Percentiles rank a stretch among this genome's conserved stretches.
These are phyloP conservation scores for Talaromyces pinophilus DNA, from an alignment of 2,329 filamentous ascomycete genomes.

Conservation along the genomic window DNA sequence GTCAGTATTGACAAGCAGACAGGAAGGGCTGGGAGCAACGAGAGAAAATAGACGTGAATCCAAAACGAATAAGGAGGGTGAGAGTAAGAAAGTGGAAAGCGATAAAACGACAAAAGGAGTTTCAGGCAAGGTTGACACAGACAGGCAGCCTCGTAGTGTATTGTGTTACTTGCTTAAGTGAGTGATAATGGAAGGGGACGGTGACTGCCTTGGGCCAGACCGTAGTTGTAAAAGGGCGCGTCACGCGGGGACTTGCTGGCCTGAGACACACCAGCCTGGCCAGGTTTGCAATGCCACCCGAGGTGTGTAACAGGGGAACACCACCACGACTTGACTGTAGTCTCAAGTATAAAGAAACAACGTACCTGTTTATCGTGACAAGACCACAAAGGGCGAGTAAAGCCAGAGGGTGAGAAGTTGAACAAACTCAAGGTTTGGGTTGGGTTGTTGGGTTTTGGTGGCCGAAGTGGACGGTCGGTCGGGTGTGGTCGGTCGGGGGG, in stretches of 20 bases:
- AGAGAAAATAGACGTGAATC: not conserved
- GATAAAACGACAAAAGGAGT: not conserved
- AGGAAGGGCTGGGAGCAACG: not conserved
- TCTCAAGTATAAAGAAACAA: not conserved
- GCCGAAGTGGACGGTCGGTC: conserved; percentile 11
- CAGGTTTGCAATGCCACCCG: conserved; percentile 4
- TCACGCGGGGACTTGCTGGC: conserved; percentile 21
- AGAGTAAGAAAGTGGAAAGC: conserved; percentile 11
- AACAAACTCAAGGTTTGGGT: not conserved
- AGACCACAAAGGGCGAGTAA: not conserved
- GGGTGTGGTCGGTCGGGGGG: conserved; percentile 2
- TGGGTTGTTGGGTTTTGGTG: conserved; percentile 5
- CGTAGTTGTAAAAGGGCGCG: conserved; percentile 15
- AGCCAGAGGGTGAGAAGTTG: not conserved
- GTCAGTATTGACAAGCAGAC: conserved; percentile 8
- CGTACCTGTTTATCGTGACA: not conserved
- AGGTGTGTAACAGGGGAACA: not conserved
- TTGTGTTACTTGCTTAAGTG: not conserved
- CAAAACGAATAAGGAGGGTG: not conserved
- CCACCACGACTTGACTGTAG: not conserved
- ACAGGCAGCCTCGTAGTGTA: conserved; percentile 11
- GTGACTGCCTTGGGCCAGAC: conserved; percentile 15
- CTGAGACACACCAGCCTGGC: conserved; percentile 13
- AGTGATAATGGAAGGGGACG: not conserved
- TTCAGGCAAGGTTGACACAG: conserved; percentile 15